Percentiles rank a stretch among this genome's conserved stretches.
Evolutionary conservation across 2,329 filamentous ascomycete species (phyloP).

Genomic region (Zasmidium citrigriseum): DNA sequence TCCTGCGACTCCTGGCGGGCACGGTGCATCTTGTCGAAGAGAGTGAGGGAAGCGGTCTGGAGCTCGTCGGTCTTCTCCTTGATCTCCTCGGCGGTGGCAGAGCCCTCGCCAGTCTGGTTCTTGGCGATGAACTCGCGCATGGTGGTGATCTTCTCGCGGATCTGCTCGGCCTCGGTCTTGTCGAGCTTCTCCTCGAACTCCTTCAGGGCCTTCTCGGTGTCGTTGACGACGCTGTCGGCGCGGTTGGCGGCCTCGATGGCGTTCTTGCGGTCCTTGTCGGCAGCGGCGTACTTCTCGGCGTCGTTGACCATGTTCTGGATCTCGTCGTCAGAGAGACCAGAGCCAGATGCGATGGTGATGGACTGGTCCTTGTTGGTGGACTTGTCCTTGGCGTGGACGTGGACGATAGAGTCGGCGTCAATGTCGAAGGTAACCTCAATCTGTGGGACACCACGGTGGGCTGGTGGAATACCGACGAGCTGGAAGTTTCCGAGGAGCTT

Average conservation of each 20-base stretch:
- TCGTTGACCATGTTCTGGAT: slow-evolving; percentile 98
- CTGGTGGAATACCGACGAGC: slow-evolving; percentile 93
- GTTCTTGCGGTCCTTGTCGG: slow-evolving; percentile 94
- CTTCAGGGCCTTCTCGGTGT: slow-evolving; percentile 97
- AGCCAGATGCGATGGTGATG: slow-evolving; percentile 97
- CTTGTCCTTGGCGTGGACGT: slow-evolving; percentile 98
- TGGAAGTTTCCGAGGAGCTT: slow-evolving; percentile 99
- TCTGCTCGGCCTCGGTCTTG: slow-evolving; percentile 90
- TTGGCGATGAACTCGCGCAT: slow-evolving; percentile 80
- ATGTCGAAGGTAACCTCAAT: slow-evolving; percentile 99
- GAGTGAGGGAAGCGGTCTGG: slow-evolving; percentile 89
- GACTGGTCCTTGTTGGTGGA: slow-evolving; percentile 99
- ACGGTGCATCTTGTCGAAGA: slow-evolving; percentile 99
- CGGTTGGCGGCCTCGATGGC: slow-evolving; percentile 97
- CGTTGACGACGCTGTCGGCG: slow-evolving; percentile 92
- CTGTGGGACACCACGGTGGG: slow-evolving; percentile 93
- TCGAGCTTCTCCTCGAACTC: slow-evolving; percentile 95
- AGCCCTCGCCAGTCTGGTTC: slow-evolving; percentile 90
- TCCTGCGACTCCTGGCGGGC: slow-evolving; percentile 59
- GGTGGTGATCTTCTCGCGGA: slow-evolving; percentile 94
- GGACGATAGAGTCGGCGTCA: slow-evolving; percentile 95
- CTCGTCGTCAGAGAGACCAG: slow-evolving; percentile 90
- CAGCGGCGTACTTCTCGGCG: slow-evolving; percentile 92
- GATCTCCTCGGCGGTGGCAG: slow-evolving; percentile 83
- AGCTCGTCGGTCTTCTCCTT: slow-evolving; percentile 99